Base-by-base conservation (phyloP, 768 basidiomycete species). In the Cyathus striatus region DNA sequence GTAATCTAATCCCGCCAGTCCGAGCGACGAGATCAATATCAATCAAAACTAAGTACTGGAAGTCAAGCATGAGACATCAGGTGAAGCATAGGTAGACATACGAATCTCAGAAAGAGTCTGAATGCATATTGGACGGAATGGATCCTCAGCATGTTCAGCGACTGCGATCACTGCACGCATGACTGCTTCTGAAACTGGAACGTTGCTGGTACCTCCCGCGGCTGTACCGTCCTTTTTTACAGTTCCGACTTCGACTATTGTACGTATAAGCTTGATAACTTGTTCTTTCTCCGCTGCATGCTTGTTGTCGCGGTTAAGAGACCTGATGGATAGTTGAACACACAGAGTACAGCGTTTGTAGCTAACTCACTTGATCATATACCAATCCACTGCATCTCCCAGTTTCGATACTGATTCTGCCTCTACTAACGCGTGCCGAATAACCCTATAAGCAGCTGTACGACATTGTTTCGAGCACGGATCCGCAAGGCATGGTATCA, bases 111-210 rank as follows among this genome's bases (percentile, higher is more conserved):
- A 76, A 42, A 99, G 63, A 0, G 90, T 96, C 61, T 93, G 83
- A 23, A 97, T 73, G 36, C 84, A 89, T 38, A 91, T 79, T 1
- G 76, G 70, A 44, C 86, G 74, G 55, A 98, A 88, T 1, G 87
- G 83, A 54, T 98, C 96, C 50, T 98, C 96, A 7, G 78, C 72
- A 44, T 91, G 87, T 59, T 99, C 96, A 0, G 94, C 92, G 10
- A 96, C 79, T 6, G 94, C 90, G 30, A 97, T 80, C n/a, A 98
- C 66, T 9, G 90, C 88, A 23, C 96, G 79, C 66, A 97, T 79
- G 40, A 92, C 76, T 22, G 81, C 68, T 52, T 88, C 81, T 5
- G 86, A 83, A 39, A 92, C 59, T 10, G 81, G 82, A 3, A 86
- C 74, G 2, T 59, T 59, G 9, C 73, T 72, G 7, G 69, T 57